These are phyloP conservation scores for Pyrenochaeta sp. DNA, from an alignment of 2,329 filamentous ascomycete species.

Conservation along the genomic window DNA sequence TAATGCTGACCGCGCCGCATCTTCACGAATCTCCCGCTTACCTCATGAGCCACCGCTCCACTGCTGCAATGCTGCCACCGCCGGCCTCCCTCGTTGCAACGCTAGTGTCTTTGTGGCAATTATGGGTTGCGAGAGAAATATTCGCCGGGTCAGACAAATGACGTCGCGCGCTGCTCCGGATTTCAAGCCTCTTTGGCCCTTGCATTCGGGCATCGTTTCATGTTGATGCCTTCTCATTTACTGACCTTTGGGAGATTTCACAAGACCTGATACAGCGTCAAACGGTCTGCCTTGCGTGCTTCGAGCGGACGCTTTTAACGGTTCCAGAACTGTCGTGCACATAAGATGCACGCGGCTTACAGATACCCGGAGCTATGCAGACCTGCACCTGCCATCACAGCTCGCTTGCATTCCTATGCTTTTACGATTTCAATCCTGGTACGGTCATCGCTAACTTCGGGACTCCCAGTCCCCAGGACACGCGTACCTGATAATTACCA, in stretches of 20 bases:
- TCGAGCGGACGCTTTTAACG: neutral
- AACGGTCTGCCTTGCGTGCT: neutral
- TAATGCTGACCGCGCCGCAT: conserved; percentile 19
- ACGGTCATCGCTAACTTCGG: neutral
- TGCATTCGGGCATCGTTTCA: neutral
- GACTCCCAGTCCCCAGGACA: neutral
- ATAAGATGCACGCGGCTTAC: neutral
- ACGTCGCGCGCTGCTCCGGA: neutral
- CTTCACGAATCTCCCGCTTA: conserved; percentile 7
- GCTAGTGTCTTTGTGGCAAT: conserved; percentile 2
- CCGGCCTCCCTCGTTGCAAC: conserved; percentile 1
- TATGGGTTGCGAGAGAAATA: neutral
- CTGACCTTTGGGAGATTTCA: neutral
- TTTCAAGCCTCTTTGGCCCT: neutral
- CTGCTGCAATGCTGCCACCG: neutral
- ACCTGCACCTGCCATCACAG: neutral
- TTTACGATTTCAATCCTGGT: neutral
- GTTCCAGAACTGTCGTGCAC: neutral
- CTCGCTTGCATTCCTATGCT: neutral
- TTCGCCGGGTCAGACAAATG: conserved; percentile 9
- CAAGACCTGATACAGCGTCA: neutral
- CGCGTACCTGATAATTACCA: neutral
- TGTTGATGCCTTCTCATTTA: neutral
- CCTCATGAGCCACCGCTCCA: conserved; percentile 16
- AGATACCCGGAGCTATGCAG: neutral